Conservation (phyloP, 1,139 yeast genomes). For the Scheffersomyces lignicola region DNA sequence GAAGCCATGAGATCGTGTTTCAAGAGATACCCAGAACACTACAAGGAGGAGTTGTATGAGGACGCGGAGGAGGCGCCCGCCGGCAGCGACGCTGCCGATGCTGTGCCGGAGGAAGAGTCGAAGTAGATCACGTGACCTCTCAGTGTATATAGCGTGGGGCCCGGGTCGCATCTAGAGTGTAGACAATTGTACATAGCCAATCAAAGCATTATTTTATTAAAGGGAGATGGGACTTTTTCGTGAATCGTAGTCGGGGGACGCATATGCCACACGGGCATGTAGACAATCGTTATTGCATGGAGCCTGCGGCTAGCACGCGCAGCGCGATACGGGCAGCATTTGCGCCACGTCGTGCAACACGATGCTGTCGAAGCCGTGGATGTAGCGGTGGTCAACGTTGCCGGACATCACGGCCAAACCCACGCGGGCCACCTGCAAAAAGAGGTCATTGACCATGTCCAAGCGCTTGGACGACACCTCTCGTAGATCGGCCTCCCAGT, state of each 20-base stretch:
- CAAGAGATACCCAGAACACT: slow-evolving; percentile 89
- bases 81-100: slow-evolving; percentile 10
- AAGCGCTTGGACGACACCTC: slow-evolving; percentile 47
- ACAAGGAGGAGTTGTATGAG: slow-evolving; percentile 86
- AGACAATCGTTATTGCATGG: too few species aligned
- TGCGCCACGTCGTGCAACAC: slow-evolving; percentile 25
- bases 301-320: slow-evolving; percentile 20
- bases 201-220: too few species aligned
- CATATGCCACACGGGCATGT: too few species aligned
- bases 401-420: slow-evolving; percentile 28
- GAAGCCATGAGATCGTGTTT: slow-evolving; percentile 93
- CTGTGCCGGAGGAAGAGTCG: slow-evolving; percentile 13
- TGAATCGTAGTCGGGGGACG: too few species aligned
- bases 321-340: slow-evolving; percentile 13
- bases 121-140: too few species aligned
- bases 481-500: slow-evolving; percentile 42
- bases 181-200: too few species aligned
- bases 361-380: slow-evolving; percentile 40
- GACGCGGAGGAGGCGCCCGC: slow-evolving; percentile 47
- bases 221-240: too few species aligned
- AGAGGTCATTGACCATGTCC: slow-evolving; percentile 38
- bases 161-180: too few species aligned
- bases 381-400: slow-evolving; percentile 15
- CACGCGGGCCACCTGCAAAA: slow-evolving; percentile 44
- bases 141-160: too few species aligned